Evolutionary conservation across 2,329 filamentous ascomycete genomes (phyloP).

Genomic region (Fusarium sp.): DNA sequence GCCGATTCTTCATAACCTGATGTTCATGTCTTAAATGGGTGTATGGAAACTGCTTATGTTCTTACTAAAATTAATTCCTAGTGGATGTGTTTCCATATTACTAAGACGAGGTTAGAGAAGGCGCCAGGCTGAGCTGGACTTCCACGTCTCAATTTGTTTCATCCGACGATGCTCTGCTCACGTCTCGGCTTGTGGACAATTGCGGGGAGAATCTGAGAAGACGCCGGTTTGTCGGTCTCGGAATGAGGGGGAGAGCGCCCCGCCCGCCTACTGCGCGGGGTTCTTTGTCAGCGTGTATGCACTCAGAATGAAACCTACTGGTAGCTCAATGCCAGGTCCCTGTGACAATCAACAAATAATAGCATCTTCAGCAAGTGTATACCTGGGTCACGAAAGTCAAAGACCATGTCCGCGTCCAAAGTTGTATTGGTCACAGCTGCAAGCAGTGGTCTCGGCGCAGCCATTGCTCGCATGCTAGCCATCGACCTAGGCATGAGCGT

Average conservation of each 20-base stretch:
- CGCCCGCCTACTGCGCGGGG: not conserved
- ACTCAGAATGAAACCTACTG: not conserved
- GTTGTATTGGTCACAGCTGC: slow-evolving; percentile 61
- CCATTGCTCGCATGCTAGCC: slow-evolving; percentile 73
- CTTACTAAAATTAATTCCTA: accelerated
- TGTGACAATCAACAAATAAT: not conserved
- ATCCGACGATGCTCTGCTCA: not conserved
- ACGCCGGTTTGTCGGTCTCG: not conserved
- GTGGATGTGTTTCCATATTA: not conserved
- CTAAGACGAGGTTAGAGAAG: accelerated
- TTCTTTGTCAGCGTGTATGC: not conserved
- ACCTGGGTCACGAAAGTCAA: accelerated
- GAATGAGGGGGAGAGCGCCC: not conserved
- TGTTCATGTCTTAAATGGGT: not conserved
- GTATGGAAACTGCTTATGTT: accelerated
- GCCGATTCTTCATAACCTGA: not conserved
- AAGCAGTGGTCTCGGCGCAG: slow-evolving; percentile 74
- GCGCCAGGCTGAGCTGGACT: not conserved
- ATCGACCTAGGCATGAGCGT: slow-evolving; percentile 70
- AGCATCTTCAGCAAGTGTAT: not conserved
- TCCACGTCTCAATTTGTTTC: accelerated
- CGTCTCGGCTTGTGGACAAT: not conserved
- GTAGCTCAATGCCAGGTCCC: not conserved
- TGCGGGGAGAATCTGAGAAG: not conserved
- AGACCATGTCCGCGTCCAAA: not conserved